Evolutionary conservation across 2,329 filamentous ascomycete species (phyloP).

Genomic region (Fusarium pininemorale): DNA sequence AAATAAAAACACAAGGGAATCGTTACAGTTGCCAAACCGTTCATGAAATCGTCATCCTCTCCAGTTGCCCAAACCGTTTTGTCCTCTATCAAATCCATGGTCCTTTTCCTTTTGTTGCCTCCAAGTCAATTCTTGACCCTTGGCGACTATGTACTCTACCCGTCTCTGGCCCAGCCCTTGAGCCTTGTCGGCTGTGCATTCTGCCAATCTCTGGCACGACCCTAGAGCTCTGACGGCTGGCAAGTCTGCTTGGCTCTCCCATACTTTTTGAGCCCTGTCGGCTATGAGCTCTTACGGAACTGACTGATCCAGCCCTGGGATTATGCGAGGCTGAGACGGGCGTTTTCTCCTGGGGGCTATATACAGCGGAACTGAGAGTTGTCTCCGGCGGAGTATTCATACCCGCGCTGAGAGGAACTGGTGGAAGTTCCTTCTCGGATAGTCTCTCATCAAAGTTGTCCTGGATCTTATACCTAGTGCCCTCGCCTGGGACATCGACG

Average conservation of each 20-base stretch:
- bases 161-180: constrained; percentile 3
- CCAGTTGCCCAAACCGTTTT: neutral
- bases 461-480: constrained; percentile 33
- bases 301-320: constrained; percentile 25
- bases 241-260: constrained; percentile 16
- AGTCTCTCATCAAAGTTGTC: constrained; percentile 38
- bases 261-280: constrained; percentile 20
- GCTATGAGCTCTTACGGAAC: constrained; percentile 29
- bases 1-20: constrained; percentile 18
- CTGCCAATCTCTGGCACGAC: constrained; percentile 2
- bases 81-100: constrained; percentile 27
- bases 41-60: constrained; percentile 27
- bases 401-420: constrained; percentile 45
- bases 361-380: constrained; percentile 62
- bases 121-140: constrained; percentile 14
- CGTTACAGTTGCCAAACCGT: constrained; percentile 15
- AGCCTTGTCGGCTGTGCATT: constrained; percentile 28
- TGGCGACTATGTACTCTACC: constrained; percentile 9
- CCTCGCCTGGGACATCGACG: constrained; percentile 40
- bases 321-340: constrained; percentile 31
- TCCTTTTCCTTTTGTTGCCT: constrained; percentile 25
- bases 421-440: constrained; percentile 48
- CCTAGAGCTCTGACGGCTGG: constrained; percentile 28
- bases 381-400: constrained; percentile 41
- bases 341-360: constrained; percentile 51